Conservation (phyloP, 768 basidiomycete genomes). For the Lepiota venenata region DNA sequence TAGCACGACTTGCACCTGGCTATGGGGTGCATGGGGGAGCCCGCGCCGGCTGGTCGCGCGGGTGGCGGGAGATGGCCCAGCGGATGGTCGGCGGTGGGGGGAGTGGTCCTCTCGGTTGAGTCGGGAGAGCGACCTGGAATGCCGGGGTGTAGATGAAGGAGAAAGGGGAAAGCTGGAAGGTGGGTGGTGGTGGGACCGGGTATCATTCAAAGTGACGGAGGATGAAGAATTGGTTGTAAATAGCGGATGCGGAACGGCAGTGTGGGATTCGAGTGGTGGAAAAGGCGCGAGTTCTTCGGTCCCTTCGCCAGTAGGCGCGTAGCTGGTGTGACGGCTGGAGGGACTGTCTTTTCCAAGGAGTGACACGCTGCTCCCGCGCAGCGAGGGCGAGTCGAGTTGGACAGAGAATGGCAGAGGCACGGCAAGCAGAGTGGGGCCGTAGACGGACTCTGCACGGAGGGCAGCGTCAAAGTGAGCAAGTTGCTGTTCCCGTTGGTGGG, state of each 20-base stretch:
- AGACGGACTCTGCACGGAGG: slow-evolving; percentile 17
- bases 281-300: slow-evolving; percentile 10
- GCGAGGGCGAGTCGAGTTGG: slow-evolving; percentile 11
- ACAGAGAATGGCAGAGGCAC: slow-evolving; percentile 17
- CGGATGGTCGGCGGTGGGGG: slow-evolving; percentile 9
- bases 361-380: slow-evolving; percentile 30
- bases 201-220: slow-evolving; percentile 20
- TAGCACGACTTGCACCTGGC: slow-evolving; percentile 62
- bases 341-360: slow-evolving; percentile 22
- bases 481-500: slow-evolving; percentile 54
- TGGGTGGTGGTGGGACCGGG: not conserved
- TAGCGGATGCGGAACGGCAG: slow-evolving; percentile 18
- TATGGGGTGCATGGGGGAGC: slow-evolving; percentile 58
- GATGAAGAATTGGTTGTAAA: slow-evolving; percentile 29
- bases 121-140: slow-evolving; percentile 14
- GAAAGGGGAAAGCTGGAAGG: not conserved
- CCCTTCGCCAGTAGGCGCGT: slow-evolving; percentile 7
- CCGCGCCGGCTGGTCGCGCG: slow-evolving; percentile 43
- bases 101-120: slow-evolving; percentile 10
- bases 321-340: slow-evolving; percentile 12
- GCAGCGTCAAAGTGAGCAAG: slow-evolving; percentile 34
- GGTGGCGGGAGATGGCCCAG: slow-evolving; percentile 17
- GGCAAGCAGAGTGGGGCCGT: slow-evolving; percentile 18
- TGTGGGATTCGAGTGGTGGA: slow-evolving; percentile 15
- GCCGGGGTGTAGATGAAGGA: slow-evolving; percentile 10